phyloP scores from a whole-genome alignment of 306 rosid species.

The Lablab purpureus region DNA sequence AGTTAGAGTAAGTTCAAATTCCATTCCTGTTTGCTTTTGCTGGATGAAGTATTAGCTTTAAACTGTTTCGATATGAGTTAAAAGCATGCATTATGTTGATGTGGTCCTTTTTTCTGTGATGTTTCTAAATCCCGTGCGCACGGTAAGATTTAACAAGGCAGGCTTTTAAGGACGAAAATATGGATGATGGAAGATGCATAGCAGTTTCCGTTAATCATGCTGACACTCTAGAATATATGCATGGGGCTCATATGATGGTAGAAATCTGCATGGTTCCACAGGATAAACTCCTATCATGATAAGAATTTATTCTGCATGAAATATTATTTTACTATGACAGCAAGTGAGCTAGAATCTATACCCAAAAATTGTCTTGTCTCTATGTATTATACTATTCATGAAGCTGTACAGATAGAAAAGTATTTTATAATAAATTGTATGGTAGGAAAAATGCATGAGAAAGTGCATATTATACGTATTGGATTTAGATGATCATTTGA shows the following conservation, averaged over 20 bases:
- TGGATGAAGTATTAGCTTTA: not conserved
- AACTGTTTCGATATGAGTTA: constrained; percentile 24
- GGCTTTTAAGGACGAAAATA: constrained; percentile 23
- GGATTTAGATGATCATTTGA: no score
- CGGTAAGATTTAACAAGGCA: constrained; percentile 29
- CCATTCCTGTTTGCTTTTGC: constrained; percentile 34
- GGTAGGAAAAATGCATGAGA: no score
- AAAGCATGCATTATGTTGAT: not conserved
- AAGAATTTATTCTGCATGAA: not conserved
- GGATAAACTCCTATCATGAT: constrained; percentile 2
- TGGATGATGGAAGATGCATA: not conserved
- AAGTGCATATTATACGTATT: not conserved
- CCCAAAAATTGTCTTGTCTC: no score
- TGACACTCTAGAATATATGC: not conserved
- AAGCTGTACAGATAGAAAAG: not conserved
- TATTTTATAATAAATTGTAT: no score
- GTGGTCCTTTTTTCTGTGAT: not conserved
- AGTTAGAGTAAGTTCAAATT: constrained; percentile 70
- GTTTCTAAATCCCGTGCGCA: constrained; percentile 10
- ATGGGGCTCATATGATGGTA: not conserved
- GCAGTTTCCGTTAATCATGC: not conserved
- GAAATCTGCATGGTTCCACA: not conserved
- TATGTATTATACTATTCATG: not conserved
- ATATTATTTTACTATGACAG: not conserved
- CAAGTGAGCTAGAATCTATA: not conserved